phyloP scores from a whole-genome alignment of 352 stramenopile species.

The Phytopythium aichiense region DNA sequence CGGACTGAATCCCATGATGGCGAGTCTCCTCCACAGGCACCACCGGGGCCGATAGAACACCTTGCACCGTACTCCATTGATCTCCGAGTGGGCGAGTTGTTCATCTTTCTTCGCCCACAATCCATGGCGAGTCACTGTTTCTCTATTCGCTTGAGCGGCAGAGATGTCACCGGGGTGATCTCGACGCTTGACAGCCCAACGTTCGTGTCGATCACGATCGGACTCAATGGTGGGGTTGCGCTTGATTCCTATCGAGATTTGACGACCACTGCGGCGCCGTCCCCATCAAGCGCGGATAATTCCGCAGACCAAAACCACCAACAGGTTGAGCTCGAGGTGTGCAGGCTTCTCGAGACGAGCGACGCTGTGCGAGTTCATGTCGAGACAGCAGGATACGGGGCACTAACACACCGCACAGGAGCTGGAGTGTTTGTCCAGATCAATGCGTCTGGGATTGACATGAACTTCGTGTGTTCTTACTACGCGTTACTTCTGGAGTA shows the following conservation, averaged over 20 bases:
- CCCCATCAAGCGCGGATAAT: neutral
- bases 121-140: constrained; percentile 31
- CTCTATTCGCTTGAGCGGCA: constrained; percentile 36
- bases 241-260: constrained; percentile 45
- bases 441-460: constrained; percentile 29
- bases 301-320: neutral
- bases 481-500: constrained; percentile 42
- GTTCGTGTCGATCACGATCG: constrained; percentile 29
- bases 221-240: constrained; percentile 27
- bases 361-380: constrained; percentile 28
- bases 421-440: constrained; percentile 42
- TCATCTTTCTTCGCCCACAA: constrained; percentile 52
- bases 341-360: constrained; percentile 32
- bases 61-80: constrained; percentile 16
- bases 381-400: constrained; percentile 42
- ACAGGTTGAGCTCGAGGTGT: constrained; percentile 24
- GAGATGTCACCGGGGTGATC: constrained; percentile 28
- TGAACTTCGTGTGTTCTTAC: constrained; percentile 62
- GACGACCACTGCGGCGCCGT: neutral
- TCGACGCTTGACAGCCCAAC: constrained; percentile 29
- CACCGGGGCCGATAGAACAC: neutral
- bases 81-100: constrained; percentile 46
- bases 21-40: constrained; percentile 15
- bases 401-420: constrained; percentile 37
- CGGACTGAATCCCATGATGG: neutral